Evolutionary conservation across 495 filamentous ascomycete genomes (phyloP).

Genomic region (Venustampulla echinocandica): DNA sequence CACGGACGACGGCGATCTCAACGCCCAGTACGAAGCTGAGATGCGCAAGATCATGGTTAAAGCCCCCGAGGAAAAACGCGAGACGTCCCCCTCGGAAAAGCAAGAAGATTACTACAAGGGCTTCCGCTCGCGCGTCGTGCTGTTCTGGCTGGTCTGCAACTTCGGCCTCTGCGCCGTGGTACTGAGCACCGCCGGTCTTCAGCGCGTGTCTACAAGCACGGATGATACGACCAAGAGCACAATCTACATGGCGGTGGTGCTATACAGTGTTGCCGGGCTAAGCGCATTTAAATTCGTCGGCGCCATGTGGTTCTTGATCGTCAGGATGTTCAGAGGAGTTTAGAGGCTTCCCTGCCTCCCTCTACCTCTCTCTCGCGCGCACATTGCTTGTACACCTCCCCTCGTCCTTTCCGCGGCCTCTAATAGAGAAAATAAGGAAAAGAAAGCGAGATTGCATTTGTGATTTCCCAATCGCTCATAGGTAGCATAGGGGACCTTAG

Average conservation of each 20-base stretch:
- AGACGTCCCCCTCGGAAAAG: slow-evolving; percentile 54
- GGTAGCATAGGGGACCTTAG: too few species aligned
- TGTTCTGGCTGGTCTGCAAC: slow-evolving; percentile 96
- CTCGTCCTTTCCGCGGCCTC: too few species aligned
- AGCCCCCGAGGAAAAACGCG: slow-evolving; percentile 57
- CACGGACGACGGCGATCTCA: slow-evolving; percentile 67
- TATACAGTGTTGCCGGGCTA: slow-evolving; percentile 87
- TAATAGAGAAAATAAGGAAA: too few species aligned
- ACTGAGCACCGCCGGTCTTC: slow-evolving; percentile 71
- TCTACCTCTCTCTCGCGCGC: neutral
- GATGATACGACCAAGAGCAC: slow-evolving; percentile 38
- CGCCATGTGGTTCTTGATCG: slow-evolving; percentile 88
- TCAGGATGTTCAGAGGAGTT: slow-evolving; percentile 73
- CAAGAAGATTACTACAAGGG: slow-evolving; percentile 99
- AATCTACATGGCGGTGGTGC: slow-evolving; percentile 83
- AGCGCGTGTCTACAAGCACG: slow-evolving; percentile 44
- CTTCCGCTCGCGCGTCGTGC: slow-evolving; percentile 82
- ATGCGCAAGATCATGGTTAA: slow-evolving; percentile 60
- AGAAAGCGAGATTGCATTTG: too few species aligned
- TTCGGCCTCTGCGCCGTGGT: slow-evolving; percentile 85
- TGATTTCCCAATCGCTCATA: too few species aligned
- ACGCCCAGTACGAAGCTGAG: slow-evolving; percentile 90
- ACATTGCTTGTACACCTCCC: neutral
- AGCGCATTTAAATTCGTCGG: slow-evolving; percentile 86
- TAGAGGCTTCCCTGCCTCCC: slow-evolving; percentile 19